These are phyloP conservation scores for Aspergillus eucalypticola DNA, from an alignment of 2,329 filamentous ascomycete genomes.

Conservation along the genomic window DNA sequence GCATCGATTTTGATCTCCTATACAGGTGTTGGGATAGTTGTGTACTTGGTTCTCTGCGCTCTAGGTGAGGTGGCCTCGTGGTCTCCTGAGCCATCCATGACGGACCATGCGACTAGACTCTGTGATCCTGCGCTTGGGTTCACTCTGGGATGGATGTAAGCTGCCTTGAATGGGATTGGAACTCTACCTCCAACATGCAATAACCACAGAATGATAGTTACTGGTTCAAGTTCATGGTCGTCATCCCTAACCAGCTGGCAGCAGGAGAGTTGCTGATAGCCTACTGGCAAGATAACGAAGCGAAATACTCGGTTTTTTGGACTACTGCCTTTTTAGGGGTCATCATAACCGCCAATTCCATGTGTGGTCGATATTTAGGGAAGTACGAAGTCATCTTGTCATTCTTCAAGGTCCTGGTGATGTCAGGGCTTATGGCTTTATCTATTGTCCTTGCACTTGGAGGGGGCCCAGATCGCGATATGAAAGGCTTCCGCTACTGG, in stretches of 20 bases:
- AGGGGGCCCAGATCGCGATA: slow-evolving; percentile 62
- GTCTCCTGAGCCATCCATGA: slow-evolving; percentile 73
- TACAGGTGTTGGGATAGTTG: slow-evolving; percentile 50
- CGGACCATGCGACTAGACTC: slow-evolving; percentile 75
- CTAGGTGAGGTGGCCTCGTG: slow-evolving; percentile 81
- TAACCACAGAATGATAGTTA: slow-evolving; percentile 30
- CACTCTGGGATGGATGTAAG: slow-evolving; percentile 68
- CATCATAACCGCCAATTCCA: slow-evolving; percentile 66
- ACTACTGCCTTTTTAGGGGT: slow-evolving; percentile 67
- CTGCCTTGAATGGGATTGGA: background rate
- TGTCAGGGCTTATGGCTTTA: slow-evolving; percentile 65
- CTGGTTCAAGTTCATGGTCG: slow-evolving; percentile 78
- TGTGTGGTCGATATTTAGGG: slow-evolving; percentile 66
- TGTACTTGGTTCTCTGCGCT: slow-evolving; percentile 74
- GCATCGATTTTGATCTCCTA: slow-evolving; percentile 41
- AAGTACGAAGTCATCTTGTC: slow-evolving; percentile 61
- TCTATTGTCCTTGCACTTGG: slow-evolving; percentile 64
- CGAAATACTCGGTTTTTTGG: slow-evolving; percentile 73
- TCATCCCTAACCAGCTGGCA: slow-evolving; percentile 80
- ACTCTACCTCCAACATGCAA: slow-evolving; percentile 7
- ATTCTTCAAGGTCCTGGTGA: slow-evolving; percentile 67
- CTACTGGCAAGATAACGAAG: slow-evolving; percentile 67
- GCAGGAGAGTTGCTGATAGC: slow-evolving; percentile 74
- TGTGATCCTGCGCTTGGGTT: slow-evolving; percentile 79
- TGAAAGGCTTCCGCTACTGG: slow-evolving; percentile 67